Conservation (phyloP, 768 basidiomycete species). For the Sporobolomyces pararoseus region DNA sequence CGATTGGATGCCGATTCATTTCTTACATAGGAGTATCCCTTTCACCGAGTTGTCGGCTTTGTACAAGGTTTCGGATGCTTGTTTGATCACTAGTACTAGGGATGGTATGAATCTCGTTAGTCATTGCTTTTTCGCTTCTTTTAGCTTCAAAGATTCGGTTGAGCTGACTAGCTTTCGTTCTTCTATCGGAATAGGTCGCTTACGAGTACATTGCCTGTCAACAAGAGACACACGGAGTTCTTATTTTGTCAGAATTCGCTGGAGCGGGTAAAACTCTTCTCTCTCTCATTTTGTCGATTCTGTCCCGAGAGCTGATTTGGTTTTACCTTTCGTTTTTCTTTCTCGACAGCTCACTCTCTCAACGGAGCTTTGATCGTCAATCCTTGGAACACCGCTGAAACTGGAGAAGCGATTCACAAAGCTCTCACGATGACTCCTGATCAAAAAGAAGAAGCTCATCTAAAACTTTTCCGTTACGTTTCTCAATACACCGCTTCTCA, state of each 20-base stretch:
- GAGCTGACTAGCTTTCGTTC: slow-evolving; percentile 1
- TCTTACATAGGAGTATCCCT: slow-evolving; percentile 90
- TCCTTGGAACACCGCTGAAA: slow-evolving; percentile 98
- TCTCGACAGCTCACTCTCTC: slow-evolving; percentile 50
- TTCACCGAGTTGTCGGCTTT: slow-evolving; percentile 97
- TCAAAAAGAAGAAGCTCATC: slow-evolving; percentile 82
- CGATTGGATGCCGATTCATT: slow-evolving; percentile 99
- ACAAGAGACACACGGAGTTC: slow-evolving; percentile 82
- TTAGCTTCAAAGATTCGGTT: background rate
- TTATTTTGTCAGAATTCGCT: slow-evolving; percentile 98
- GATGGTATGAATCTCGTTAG: slow-evolving; percentile 98
- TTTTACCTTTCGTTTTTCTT: no score
- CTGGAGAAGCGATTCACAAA: slow-evolving; percentile 93
- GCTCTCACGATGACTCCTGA: slow-evolving; percentile 83
- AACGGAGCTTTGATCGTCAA: slow-evolving; percentile 97
- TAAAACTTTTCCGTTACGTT: slow-evolving; percentile 91
- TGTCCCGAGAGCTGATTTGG: no score
- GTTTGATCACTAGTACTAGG: slow-evolving; percentile 86
- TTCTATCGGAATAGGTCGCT: slow-evolving; percentile 64
- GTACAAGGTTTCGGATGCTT: slow-evolving; percentile 93
- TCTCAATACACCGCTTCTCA: slow-evolving; percentile 89
- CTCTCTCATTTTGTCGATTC: background rate
- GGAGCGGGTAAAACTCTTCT: slow-evolving; percentile 60
- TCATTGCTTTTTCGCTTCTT: slow-evolving; percentile 33
- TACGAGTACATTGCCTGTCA: slow-evolving; percentile 99